Evolutionary conservation across 1,139 yeast species (phyloP), one percentile per base, ranked within the genome.

Genomic region (Yarrowia galli): DNA sequence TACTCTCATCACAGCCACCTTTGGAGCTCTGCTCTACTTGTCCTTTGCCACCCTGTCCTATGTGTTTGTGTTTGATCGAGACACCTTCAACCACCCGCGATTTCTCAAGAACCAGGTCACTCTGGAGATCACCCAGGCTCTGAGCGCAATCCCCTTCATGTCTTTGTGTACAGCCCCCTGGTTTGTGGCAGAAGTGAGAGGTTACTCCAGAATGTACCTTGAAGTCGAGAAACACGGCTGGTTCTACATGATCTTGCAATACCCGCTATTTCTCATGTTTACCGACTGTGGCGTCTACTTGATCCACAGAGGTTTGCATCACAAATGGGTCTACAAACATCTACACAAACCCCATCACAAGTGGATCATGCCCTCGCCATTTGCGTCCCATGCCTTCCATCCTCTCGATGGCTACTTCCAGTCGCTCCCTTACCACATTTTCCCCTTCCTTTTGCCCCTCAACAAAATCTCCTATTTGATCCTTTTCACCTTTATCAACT

Each of bases 271-370:
- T 79, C 84, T 95, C 71, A 84, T 95, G 82, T 95, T 95, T 78
- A 93, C 99, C 9, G 99, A 95, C 79, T 89, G 92, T 77, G 91
- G 95, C 69, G 92, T 95, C 75, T 95, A 95, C 79, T 83, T 90
- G 76, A 89, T 92, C 73, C 99, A 95, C 80, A 87, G 98, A 76
- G 86, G 91, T 85, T 83, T 95, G 75, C 99, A 95, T 79, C 91
- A 93, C 89, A 98, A 97, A 38, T 75, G 84, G 45, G 88, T 95
- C 51, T 95, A 95, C 85, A 93, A 89, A 82, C 79, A 76, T 42
- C 82, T 95, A 72, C 99, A 95, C 82, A 95, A 95, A 81, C 98
- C 98, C n/a, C 99, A 95, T 79, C 99, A 95, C 84, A 96, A 95
- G 81, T 95, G 99, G 99, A 88, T 95, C 75, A 98, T 95, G 67